Percentiles rank a stretch among this genome's conserved stretches.
Conservation (phyloP, 2,329 filamentous ascomycete species). For the Seiridium unicorne region DNA sequence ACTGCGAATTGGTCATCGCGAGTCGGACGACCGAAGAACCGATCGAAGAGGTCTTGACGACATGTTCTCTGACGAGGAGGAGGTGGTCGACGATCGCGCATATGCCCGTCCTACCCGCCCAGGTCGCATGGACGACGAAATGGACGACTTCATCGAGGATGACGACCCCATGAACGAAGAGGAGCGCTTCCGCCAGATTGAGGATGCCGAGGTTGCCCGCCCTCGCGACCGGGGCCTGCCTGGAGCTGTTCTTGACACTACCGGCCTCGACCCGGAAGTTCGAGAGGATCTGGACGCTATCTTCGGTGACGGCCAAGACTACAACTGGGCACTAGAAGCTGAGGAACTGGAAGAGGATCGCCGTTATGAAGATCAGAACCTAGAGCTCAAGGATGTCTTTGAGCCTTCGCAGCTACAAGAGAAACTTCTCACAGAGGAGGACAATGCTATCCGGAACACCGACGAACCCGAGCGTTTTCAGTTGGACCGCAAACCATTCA, state of each 20-base stretch:
- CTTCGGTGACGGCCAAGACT: slow-evolving; percentile 94
- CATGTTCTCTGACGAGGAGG: slow-evolving; percentile 95
- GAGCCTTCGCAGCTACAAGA: slow-evolving; percentile 94
- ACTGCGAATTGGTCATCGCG: slow-evolving; percentile 85
- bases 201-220: slow-evolving; percentile 85
- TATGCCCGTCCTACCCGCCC: slow-evolving; percentile 54
- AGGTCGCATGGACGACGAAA: slow-evolving; percentile 70
- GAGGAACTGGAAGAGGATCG: slow-evolving; percentile 84
- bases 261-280: slow-evolving; percentile 86
- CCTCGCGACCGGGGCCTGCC: slow-evolving; percentile 70
- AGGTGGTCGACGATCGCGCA: slow-evolving; percentile 58
- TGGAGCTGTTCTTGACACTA: slow-evolving; percentile 70
- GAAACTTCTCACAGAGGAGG: slow-evolving; percentile 91
- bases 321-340: slow-evolving; percentile 87
- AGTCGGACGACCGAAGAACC: slow-evolving; percentile 64
- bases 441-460: slow-evolving; percentile 83
- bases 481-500: slow-evolving; percentile 85
- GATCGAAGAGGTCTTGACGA: slow-evolving; percentile 77
- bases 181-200: slow-evolving; percentile 70
- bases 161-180: slow-evolving; percentile 88
- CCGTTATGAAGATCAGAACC: slow-evolving; percentile 74
- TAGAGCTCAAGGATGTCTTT: slow-evolving; percentile 97
- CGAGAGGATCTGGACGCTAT: slow-evolving; percentile 95
- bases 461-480: slow-evolving; percentile 96
- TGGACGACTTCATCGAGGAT: slow-evolving; percentile 96